These are phyloP conservation scores for Daldinia bambusicola DNA, from an alignment of 495 filamentous ascomycete genomes.

Conservation along the genomic window DNA sequence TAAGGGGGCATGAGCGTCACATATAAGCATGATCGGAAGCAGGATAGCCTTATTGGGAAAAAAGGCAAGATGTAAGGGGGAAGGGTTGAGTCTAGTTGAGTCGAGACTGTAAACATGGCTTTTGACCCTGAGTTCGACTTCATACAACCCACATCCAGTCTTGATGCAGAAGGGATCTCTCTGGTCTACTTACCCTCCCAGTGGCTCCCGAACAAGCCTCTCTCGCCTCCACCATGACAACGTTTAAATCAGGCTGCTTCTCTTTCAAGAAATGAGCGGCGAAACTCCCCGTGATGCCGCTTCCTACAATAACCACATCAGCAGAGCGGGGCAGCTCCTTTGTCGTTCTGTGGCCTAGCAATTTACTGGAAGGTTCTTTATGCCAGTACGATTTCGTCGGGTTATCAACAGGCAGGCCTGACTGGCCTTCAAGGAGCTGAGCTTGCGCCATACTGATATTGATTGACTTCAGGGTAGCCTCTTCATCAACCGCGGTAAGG, in stretches of 20 bases:
- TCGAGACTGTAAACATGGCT: neutral
- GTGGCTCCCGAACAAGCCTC: slow-evolving; percentile 85
- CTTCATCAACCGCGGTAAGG: neutral
- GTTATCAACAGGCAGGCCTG: slow-evolving; percentile 61
- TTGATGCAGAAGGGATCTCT: neutral
- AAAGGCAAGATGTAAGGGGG: neutral
- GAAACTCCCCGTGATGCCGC: slow-evolving; percentile 75
- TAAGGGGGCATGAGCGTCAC: too few relatives aligned
- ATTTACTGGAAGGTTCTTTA: slow-evolving; percentile 63
- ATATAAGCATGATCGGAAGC: too few relatives aligned
- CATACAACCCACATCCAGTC: neutral
- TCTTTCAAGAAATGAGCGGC: slow-evolving; percentile 69
- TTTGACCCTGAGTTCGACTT: neutral
- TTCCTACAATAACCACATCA: slow-evolving; percentile 75
- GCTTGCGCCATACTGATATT: slow-evolving; percentile 33
- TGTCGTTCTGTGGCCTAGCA: slow-evolving; percentile 70
- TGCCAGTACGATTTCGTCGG: slow-evolving; percentile 82
- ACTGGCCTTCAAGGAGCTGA: slow-evolving; percentile 43
- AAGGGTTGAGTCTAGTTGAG: neutral
- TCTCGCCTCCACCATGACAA: slow-evolving; percentile 82
- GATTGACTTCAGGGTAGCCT: slow-evolving; percentile 1
- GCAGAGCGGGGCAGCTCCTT: slow-evolving; percentile 68
- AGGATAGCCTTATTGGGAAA: neutral
- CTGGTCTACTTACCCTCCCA: slow-evolving; percentile 63
- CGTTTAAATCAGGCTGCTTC: slow-evolving; percentile 47